Conservation (phyloP, 495 filamentous ascomycete species). For the Astrocystis sublimbata region DNA sequence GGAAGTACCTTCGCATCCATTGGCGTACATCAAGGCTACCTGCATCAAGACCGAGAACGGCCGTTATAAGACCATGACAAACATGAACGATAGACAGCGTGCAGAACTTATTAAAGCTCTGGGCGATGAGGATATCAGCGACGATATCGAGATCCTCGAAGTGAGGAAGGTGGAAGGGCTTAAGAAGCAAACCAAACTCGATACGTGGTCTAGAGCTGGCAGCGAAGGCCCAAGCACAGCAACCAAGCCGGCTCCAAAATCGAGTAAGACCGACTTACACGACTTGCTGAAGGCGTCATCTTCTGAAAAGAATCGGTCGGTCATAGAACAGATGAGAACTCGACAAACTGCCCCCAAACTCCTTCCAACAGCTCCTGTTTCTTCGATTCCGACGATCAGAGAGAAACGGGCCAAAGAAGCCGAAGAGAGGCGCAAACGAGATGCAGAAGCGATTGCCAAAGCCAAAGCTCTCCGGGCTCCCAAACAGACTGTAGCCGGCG, state of each 20-base stretch:
- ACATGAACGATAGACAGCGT: constrained; percentile 72
- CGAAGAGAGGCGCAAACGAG: constrained; percentile 71
- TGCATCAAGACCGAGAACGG: constrained; percentile 37
- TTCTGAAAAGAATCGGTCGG: constrained; percentile 37
- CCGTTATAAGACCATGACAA: constrained; percentile 62
- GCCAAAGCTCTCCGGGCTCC: constrained; percentile 61
- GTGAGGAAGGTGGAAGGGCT: constrained; percentile 45
- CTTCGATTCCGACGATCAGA: constrained; percentile 53
- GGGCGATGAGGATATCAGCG: constrained; percentile 67
- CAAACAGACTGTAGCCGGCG: constrained; percentile 61
- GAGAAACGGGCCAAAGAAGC: constrained; percentile 70
- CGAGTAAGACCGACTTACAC: constrained; percentile 35
- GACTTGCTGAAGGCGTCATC: constrained; percentile 39
- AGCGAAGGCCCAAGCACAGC: constrained; percentile 33
- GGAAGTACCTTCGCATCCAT: constrained; percentile 60
- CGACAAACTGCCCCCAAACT: constrained; percentile 32
- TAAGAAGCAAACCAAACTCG: constrained; percentile 68
- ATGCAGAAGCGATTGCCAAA: constrained; percentile 65
- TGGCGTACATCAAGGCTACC: constrained; percentile 61
- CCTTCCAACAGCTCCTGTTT: constrained; percentile 37
- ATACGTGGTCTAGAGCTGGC: constrained; percentile 54
- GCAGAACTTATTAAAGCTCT: constrained; percentile 78
- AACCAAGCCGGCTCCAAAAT: constrained; percentile 22
- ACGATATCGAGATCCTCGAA: constrained; percentile 45
- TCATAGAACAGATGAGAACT: constrained; percentile 41